phyloP scores from a whole-genome alignment of 78 protist genomes.

The Planoprotostelium fungivorum region DNA sequence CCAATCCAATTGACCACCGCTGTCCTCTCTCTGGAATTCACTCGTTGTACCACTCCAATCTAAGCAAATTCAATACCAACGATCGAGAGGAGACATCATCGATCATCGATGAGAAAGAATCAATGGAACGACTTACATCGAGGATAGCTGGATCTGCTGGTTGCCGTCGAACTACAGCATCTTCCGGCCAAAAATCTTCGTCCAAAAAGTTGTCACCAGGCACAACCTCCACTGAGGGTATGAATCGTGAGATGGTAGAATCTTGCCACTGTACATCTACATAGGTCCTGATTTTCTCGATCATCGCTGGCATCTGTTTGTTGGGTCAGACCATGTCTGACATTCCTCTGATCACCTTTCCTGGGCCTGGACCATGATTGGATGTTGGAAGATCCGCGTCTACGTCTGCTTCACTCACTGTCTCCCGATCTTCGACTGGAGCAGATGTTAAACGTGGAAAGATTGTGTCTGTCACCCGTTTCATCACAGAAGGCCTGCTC shows the following conservation, averaged over 20 bases:
- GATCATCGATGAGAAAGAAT: background rate
- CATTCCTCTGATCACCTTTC: background rate
- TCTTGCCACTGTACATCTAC: background rate
- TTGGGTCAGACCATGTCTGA: background rate
- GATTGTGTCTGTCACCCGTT: background rate
- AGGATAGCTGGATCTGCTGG: background rate
- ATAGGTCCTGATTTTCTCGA: background rate
- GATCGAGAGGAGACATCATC: too few species aligned
- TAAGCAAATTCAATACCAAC: too few species aligned
- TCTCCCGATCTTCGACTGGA: background rate
- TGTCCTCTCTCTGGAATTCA: background rate
- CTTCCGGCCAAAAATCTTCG: slow-evolving; percentile 1
- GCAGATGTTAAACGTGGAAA: background rate
- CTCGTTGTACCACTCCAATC: background rate
- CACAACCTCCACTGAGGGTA: background rate
- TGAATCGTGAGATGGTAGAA: background rate
- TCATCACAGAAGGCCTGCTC: background rate
- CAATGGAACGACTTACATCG: background rate
- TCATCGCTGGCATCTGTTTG: background rate
- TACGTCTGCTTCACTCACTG: background rate
- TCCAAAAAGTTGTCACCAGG: background rate
- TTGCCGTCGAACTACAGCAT: background rate
- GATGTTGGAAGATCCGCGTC: background rate
- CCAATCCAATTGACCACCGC: background rate
- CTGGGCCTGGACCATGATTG: background rate